Conservation (phyloP, 352 stramenopile species). For the Phytophthora sp. region DNA sequence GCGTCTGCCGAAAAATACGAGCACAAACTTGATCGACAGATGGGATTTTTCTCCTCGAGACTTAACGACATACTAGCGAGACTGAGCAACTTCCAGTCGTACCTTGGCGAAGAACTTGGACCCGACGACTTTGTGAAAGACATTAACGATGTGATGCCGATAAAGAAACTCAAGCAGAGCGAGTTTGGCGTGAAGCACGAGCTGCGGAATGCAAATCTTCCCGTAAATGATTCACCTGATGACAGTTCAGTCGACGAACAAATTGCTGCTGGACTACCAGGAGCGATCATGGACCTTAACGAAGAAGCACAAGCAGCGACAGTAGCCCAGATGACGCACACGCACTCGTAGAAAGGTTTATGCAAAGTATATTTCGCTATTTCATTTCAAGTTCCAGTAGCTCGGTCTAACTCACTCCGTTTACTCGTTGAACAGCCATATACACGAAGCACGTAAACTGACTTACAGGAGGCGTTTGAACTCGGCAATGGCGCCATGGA, state of each 20-base stretch:
- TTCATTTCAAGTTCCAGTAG: constrained; percentile 14
- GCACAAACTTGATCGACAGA: constrained; percentile 48
- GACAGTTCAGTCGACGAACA: constrained; percentile 11
- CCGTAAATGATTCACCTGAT: neutral
- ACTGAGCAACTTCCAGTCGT: constrained; percentile 45
- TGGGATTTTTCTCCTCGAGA: constrained; percentile 41
- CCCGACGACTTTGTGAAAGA: constrained; percentile 13
- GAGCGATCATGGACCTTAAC: constrained; percentile 22
- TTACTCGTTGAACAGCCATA: constrained; percentile 13
- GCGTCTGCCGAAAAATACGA: constrained; percentile 50
- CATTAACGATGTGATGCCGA: constrained; percentile 9
- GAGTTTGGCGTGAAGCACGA: neutral
- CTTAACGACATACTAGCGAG: constrained; percentile 43
- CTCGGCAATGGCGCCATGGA: constrained; percentile 74
- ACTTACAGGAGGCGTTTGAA: constrained; percentile 81
- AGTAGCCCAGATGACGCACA: constrained; percentile 10
- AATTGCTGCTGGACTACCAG: constrained; percentile 25
- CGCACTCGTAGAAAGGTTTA: too few relatives aligned
- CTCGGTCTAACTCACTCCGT: constrained; percentile 1
- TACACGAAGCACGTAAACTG: too few relatives aligned
- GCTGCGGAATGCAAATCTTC: constrained; percentile 1
- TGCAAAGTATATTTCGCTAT: constrained; percentile 33
- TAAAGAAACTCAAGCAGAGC: constrained; percentile 9
- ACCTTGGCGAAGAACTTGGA: constrained; percentile 45
- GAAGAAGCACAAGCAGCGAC: constrained; percentile 9